Conservation (phyloP, 2,329 filamentous ascomycete species). For the Aspergillus sp. region DNA sequence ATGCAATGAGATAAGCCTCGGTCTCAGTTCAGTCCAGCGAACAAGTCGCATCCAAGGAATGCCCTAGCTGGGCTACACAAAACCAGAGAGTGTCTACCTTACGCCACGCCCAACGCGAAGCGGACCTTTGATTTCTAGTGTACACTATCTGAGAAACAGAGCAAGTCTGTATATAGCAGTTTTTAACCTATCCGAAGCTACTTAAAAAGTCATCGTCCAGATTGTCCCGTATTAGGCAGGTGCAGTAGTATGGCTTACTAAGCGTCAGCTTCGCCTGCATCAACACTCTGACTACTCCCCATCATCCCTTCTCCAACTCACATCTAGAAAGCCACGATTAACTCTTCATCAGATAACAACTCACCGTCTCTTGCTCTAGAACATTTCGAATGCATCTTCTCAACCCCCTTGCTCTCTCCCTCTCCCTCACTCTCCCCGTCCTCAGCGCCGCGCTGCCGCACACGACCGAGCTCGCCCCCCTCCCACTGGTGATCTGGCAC, state of each 20-base stretch:
- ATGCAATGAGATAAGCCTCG: neutral
- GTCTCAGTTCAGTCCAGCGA: too few species aligned
- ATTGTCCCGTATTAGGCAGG: too few species aligned
- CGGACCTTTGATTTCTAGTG: too few species aligned
- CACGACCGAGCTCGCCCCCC: conserved; percentile 46
- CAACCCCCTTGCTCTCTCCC: neutral
- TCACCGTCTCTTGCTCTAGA: neutral
- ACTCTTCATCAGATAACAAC: neutral
- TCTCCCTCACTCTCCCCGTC: conserved; percentile 10
- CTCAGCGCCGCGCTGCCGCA: conserved; percentile 19
- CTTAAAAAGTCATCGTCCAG: too few species aligned
- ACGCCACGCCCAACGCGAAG: neutral
- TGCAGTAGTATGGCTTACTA: neutral
- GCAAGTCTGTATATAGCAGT: too few species aligned
- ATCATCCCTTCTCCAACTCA: neutral
- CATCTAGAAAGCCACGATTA: neutral
- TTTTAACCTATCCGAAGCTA: too few species aligned
- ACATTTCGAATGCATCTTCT: conserved; percentile 1
- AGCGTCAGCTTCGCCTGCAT: neutral
- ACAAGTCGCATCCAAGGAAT: too few species aligned
- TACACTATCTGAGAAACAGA: too few species aligned
- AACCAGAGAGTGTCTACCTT: neutral
- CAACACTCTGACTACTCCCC: neutral
- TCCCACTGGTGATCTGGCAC: conserved; percentile 95
- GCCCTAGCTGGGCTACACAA: neutral